Percentiles rank a stretch among this genome's conserved stretches.
phyloP scores from a whole-genome alignment of 2,329 filamentous ascomycete species.

The Xylariales sp. region DNA sequence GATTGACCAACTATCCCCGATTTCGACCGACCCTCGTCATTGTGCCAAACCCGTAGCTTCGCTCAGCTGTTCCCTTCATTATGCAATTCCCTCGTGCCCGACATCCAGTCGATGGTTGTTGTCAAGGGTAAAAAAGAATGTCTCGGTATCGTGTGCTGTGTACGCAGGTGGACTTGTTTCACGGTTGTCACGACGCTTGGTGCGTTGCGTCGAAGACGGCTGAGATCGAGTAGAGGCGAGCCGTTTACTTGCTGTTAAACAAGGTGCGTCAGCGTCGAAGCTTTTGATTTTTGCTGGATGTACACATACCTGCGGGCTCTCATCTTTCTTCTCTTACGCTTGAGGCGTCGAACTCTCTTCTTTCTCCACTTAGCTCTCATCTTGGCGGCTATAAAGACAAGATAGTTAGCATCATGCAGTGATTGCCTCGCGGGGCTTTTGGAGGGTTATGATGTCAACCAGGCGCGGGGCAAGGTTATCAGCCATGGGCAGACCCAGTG shows the following conservation, averaged over 20 bases:
- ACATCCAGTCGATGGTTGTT: slow-evolving; percentile 21
- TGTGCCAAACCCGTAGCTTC: slow-evolving; percentile 49
- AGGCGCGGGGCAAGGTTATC: slow-evolving; percentile 27
- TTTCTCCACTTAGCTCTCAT: slow-evolving; percentile 99
- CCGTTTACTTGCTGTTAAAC: slow-evolving; percentile 56
- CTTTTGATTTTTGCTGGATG: neutral
- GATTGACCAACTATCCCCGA: slow-evolving; percentile 49
- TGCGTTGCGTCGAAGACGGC: slow-evolving; percentile 48
- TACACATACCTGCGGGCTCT: slow-evolving; percentile 89
- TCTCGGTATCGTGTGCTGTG: slow-evolving; percentile 46
- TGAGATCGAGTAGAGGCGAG: slow-evolving; percentile 56
- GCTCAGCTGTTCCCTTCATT: slow-evolving; percentile 35
- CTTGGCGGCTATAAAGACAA: slow-evolving; percentile 56
- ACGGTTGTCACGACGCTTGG: slow-evolving; percentile 52
- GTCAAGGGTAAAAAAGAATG: slow-evolving; percentile 17
- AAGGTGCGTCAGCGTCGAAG: slow-evolving; percentile 8
- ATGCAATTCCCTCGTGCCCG: slow-evolving; percentile 15
- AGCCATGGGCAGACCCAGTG: slow-evolving; percentile 1
- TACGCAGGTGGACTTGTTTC: slow-evolving; percentile 47
- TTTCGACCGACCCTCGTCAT: slow-evolving; percentile 48
- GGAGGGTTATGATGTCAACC: slow-evolving; percentile 28
- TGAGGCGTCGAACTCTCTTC: slow-evolving; percentile 99
- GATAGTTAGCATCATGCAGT: slow-evolving; percentile 36
- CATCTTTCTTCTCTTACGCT: slow-evolving; percentile 99
- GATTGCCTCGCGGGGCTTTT: neutral